phyloP scores from a whole-genome alignment of 2,329 filamentous ascomycete species.

The Coniella vitis region DNA sequence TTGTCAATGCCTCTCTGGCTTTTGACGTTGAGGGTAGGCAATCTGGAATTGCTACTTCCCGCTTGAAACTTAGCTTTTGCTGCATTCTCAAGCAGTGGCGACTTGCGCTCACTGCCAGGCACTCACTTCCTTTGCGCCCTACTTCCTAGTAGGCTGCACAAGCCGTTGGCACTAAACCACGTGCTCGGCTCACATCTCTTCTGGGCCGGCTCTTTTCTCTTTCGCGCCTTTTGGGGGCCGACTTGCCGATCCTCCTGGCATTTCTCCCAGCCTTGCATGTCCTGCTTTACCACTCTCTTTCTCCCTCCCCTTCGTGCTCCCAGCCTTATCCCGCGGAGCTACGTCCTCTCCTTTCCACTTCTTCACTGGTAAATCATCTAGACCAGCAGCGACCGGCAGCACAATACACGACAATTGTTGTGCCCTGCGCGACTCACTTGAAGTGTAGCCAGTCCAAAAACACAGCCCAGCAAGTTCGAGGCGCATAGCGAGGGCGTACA shows the following conservation, averaged over 20 bases:
- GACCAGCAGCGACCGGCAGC: too few relatives aligned
- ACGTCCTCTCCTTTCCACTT: too few relatives aligned
- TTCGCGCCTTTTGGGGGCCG: slow-evolving; percentile 2
- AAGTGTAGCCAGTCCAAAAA: neutral
- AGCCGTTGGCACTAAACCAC: neutral
- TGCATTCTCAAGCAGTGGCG: too few relatives aligned
- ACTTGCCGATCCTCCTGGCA: neutral
- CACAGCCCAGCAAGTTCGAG: neutral
- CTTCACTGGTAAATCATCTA: too few relatives aligned
- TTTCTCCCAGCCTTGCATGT: slow-evolving; percentile 2
- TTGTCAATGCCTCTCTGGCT: too few relatives aligned
- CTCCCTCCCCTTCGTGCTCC: neutral
- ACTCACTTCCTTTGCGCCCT: too few relatives aligned
- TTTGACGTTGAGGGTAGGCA: neutral
- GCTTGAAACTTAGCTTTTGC: neutral
- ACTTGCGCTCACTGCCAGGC: too few relatives aligned
- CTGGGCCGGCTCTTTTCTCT: neutral
- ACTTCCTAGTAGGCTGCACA: too few relatives aligned
- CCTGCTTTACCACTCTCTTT: neutral
- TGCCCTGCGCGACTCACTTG: too few relatives aligned
- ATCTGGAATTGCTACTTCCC: too few relatives aligned
- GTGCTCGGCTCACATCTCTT: neutral
- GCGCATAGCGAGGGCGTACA: neutral
- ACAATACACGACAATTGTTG: too few relatives aligned
- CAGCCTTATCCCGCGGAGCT: neutral